A percentile compares a stretch with the other conserved stretches of the same genome.
Conservation (phyloP, 2,329 filamentous ascomycete genomes). For the Penicillium sp. region DNA sequence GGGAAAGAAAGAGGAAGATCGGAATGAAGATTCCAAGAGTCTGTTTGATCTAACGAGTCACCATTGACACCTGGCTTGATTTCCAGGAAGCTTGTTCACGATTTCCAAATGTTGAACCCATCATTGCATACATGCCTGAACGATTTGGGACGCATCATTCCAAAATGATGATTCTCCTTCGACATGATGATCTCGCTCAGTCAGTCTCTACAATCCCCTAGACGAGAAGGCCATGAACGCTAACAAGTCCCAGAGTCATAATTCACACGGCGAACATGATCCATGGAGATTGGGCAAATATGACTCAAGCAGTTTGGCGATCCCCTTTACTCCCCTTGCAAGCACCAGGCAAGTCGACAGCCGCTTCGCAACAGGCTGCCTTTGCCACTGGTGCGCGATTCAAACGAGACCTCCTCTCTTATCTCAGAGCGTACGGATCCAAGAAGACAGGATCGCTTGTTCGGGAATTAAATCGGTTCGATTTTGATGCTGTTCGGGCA, state of each 20-base stretch:
- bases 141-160: conserved; percentile 80
- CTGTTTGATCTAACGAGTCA: too few species aligned
- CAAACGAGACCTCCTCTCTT: conserved; percentile 67
- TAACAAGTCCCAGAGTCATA: conserved; percentile 46
- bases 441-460: conserved; percentile 51
- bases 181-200: conserved; percentile 69
- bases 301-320: conserved; percentile 78
- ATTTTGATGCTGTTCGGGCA: conserved; percentile 65
- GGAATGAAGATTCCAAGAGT: too few species aligned
- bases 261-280: conserved; percentile 94
- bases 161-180: conserved; percentile 80
- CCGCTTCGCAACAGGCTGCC: conserved; percentile 13
- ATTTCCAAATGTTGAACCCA: conserved; percentile 63
- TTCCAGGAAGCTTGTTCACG: conserved; percentile 55
- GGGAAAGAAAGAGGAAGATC: too few species aligned
- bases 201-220: conserved; percentile 18
- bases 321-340: conserved; percentile 62
- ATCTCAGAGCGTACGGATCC: conserved; percentile 63
- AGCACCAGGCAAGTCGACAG: conserved; percentile 1
- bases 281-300: conserved; percentile 75
- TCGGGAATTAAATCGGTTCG: conserved; percentile 53
- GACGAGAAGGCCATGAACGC: neutral
- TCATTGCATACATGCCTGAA: conserved; percentile 73
- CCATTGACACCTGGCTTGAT: neutral
- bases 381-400: conserved; percentile 64